Evolutionary conservation across 2,329 filamentous ascomycete genomes (phyloP).

Genomic region (Talaromyces sp.): DNA sequence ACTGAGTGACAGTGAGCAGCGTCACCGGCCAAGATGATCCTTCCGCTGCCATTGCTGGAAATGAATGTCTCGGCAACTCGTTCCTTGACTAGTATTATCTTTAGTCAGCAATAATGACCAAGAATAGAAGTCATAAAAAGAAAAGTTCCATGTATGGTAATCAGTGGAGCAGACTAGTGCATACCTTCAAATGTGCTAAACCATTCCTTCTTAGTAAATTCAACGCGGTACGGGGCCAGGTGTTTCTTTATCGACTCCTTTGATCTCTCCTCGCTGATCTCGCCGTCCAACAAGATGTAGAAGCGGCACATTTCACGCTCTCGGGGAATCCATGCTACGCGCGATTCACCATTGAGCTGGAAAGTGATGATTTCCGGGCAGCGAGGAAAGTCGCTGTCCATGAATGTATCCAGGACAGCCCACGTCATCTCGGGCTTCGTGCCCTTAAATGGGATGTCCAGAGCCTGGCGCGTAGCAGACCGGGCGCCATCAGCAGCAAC

Average conservation of each 20-base stretch:
- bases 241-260: slow-evolving; percentile 4
- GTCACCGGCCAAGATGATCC: slow-evolving; percentile 4
- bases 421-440: slow-evolving; percentile 8
- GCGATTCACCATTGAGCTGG: slow-evolving; percentile 2
- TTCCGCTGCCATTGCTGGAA: background rate
- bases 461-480: background rate
- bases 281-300: slow-evolving; percentile 3
- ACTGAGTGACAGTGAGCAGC: slow-evolving; percentile 6
- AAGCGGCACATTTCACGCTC: slow-evolving; percentile 5
- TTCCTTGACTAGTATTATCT: slow-evolving; percentile 1
- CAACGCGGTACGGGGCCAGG: slow-evolving; percentile 6
- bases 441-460: slow-evolving; percentile 7
- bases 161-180: background rate
- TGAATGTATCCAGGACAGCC: slow-evolving; percentile 6
- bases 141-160: background rate
- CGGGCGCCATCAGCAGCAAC: slow-evolving; percentile 4
- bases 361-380: slow-evolving; percentile 7
- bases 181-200: slow-evolving; percentile 9
- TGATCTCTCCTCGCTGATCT: slow-evolving; percentile 2
- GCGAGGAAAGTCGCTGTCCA: slow-evolving; percentile 5
- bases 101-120: background rate
- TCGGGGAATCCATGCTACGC: slow-evolving; percentile 7
- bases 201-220: slow-evolving; percentile 7
- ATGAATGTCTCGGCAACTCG: slow-evolving; percentile 3
- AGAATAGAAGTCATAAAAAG: background rate